phyloP scores from a whole-genome alignment of 371 early-diverging fungal genomes.

The Haplosporangium sp. region DNA sequence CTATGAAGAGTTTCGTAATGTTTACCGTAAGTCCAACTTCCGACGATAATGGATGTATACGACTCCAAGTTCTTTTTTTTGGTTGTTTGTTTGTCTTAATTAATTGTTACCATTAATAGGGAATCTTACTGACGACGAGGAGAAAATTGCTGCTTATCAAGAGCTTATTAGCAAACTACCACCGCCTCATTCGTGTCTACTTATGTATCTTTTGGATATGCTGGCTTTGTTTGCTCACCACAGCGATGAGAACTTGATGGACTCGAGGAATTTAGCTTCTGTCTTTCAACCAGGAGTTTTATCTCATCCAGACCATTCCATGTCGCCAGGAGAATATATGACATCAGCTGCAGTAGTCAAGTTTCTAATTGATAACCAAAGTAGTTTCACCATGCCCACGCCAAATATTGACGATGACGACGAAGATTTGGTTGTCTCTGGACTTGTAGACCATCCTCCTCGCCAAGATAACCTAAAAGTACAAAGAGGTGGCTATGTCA shows the following conservation, averaged over 20 bases:
- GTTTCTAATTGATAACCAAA: conserved; percentile 67
- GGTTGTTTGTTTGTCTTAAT: conserved; percentile 1
- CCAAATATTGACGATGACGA: conserved; percentile 55
- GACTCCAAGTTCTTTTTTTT: background rate
- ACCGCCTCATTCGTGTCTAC: conserved; percentile 64
- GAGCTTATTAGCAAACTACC: conserved; percentile 65
- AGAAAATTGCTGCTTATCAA: conserved; percentile 65
- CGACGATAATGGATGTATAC: no score
- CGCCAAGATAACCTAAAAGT: conserved; percentile 11
- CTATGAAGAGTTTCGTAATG: conserved; percentile 64
- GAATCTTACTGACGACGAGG: conserved; percentile 55
- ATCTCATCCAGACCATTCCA: conserved; percentile 67
- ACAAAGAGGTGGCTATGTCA: conserved; percentile 32
- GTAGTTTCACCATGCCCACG: conserved; percentile 55
- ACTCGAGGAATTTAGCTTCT: conserved; percentile 65
- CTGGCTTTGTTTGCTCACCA: conserved; percentile 64
- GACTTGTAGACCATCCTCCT: conserved; percentile 11
- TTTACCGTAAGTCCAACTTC: conserved; percentile 59
- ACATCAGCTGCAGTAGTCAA: conserved; percentile 68
- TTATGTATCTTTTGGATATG: conserved; percentile 71
- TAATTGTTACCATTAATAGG: conserved; percentile 34
- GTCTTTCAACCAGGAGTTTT: conserved; percentile 74
- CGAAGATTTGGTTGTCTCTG: conserved; percentile 42
- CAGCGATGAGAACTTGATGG: conserved; percentile 67
- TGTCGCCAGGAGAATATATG: conserved; percentile 68